Evolutionary conservation across 1,139 yeast species (phyloP), one percentile per base, ranked within the genome.

Genomic region (Yamadazyma triangularis): DNA sequence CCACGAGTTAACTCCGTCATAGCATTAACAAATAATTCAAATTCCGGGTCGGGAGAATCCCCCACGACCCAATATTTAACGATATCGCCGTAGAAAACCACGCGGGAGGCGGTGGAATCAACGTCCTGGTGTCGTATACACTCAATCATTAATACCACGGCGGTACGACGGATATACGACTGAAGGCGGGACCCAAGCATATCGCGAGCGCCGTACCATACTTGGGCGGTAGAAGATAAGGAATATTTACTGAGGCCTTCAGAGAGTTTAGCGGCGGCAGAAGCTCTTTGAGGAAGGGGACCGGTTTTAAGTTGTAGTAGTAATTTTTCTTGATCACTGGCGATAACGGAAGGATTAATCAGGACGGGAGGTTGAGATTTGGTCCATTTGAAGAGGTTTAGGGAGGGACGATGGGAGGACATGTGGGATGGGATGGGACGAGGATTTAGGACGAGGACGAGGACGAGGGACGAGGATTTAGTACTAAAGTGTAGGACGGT

Each of bases 161-260:
- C 79, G 1, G 74, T 70, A 24, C 73, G 55, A 28, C 94, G 63
- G 15, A 74, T 68, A 2, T 62, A 45, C 4, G 64, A 56, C 24
- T 63, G 61, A 9, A 64, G 53, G 10, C 57, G 56, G 0, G 61
- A 51, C 7, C 64, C 63, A 30, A 83, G 66, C 54, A 82, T 58
- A 35, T 73, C 77, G 40, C 76, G 60, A 0, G 81, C 80, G 34
- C 77, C 58, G 47, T 80, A 77, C 96, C 96, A 86, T 4, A 85
- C 68, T 43, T 83, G 89, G 0, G 84, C 80, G 4, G 83, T 65
- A 2, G 82, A 73, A 0, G 81, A 67, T 2, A 79, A 68, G 8
- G 80, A 64, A 32, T 68, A 70, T 27, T 67, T 70, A 25, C 68
- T 67, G 4, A 85, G 53, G 2, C 77, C 64, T 4, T 68, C 70